Conservation (phyloP, 2,329 filamentous ascomycete genomes). For the Aspergillus udagawae region DNA sequence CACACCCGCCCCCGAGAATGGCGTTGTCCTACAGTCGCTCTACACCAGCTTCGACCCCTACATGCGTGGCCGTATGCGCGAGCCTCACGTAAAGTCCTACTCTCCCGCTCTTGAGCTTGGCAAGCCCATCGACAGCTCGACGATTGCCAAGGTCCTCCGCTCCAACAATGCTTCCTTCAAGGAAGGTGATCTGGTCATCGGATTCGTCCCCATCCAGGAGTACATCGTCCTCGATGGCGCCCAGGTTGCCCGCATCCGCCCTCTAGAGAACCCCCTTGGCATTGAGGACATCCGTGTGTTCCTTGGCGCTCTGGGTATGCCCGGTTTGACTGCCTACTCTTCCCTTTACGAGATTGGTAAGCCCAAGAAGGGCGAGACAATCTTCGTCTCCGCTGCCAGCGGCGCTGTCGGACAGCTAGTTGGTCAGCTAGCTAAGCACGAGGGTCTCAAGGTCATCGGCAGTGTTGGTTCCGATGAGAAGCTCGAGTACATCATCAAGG, state of each 20-base stretch:
- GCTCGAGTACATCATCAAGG: slow-evolving; percentile 67
- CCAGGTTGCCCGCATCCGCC: slow-evolving; percentile 43
- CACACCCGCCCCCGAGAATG: slow-evolving; percentile 55
- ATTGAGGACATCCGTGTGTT: slow-evolving; percentile 55
- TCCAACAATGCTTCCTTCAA: slow-evolving; percentile 61
- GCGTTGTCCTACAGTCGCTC: slow-evolving; percentile 65
- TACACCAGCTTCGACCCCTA: slow-evolving; percentile 82
- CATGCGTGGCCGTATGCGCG: slow-evolving; percentile 74
- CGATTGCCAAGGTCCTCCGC: slow-evolving; percentile 66
- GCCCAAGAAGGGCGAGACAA: slow-evolving; percentile 73
- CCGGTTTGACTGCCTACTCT: slow-evolving; percentile 70
- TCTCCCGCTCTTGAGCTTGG: slow-evolving; percentile 57
- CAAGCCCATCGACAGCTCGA: slow-evolving; percentile 61
- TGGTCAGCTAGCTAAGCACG: slow-evolving; percentile 76
- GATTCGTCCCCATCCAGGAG: slow-evolving; percentile 60
- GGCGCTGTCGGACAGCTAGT: slow-evolving; percentile 81
- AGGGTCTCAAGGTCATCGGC: slow-evolving; percentile 74
- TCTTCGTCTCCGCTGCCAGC: slow-evolving; percentile 75
- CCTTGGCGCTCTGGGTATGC: slow-evolving; percentile 73
- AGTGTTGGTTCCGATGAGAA: slow-evolving; percentile 78
- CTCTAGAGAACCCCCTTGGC: slow-evolving; percentile 62
- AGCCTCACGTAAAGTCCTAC: slow-evolving; percentile 63
- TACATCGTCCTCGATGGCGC: slow-evolving; percentile 58
- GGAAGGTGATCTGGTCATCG: slow-evolving; percentile 63
- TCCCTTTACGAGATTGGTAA: slow-evolving; percentile 71